A percentile compares a stretch with the other conserved stretches of the same genome.
These are phyloP conservation scores for Hypoxylon lenormandii DNA, from an alignment of 495 filamentous ascomycete species.

Conservation along the genomic window DNA sequence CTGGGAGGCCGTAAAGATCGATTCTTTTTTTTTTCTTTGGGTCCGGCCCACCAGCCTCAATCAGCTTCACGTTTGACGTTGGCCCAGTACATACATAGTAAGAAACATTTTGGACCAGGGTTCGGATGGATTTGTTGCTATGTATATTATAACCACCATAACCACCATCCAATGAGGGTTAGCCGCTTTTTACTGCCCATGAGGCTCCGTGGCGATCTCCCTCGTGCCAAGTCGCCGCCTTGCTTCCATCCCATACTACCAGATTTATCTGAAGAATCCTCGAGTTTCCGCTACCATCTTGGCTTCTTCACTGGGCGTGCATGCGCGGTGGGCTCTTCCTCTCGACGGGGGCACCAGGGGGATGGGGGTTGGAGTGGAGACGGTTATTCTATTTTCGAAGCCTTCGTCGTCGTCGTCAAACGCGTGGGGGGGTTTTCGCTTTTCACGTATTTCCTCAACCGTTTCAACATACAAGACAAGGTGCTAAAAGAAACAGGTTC, in stretches of 20 bases:
- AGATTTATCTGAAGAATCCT: conserved; percentile 21
- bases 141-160: conserved; percentile 7
- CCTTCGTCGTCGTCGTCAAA: conserved; percentile 21
- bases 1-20: no score
- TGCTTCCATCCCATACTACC: conserved; percentile 18
- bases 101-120: conserved; percentile 27
- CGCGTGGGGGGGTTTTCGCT: conserved; percentile 1
- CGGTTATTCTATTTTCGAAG: conserved; percentile 38
- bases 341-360: conserved; percentile 8
- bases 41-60: conserved; percentile 42
- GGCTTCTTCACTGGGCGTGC: conserved; percentile 14
- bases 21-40: conserved; percentile 15
- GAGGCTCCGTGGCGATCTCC: conserved; percentile 46
- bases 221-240: conserved; percentile 38
- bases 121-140: no score
- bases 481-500: background rate
- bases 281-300: conserved; percentile 26
- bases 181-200: conserved; percentile 12
- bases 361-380: no score
- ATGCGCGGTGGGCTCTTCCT: background rate
- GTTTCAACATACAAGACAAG: background rate
- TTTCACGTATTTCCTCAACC: background rate
- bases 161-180: conserved; percentile 22
- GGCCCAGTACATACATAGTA: no score
- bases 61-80: conserved; percentile 48